Conservation (phyloP, 2,329 filamentous ascomycete species). For the Sordariomycetes sp. region DNA sequence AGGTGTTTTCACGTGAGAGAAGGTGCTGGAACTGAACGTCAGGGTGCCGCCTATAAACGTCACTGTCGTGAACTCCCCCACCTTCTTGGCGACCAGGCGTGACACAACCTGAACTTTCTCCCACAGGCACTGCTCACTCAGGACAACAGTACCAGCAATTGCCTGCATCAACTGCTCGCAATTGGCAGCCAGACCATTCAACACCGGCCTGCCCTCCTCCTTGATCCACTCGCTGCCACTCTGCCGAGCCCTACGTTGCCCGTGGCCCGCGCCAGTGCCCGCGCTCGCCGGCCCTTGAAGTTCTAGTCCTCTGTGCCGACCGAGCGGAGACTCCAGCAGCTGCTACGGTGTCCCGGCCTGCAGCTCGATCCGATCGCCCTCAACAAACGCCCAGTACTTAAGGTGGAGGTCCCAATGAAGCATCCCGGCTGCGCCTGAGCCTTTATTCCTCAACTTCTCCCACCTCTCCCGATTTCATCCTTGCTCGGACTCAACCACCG, state of each 20-base stretch:
- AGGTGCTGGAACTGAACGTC: too few relatives aligned
- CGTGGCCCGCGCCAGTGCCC: neutral
- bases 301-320: too few relatives aligned
- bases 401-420: neutral
- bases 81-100: too few relatives aligned
- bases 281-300: too few relatives aligned
- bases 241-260: neutral
- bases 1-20: too few relatives aligned
- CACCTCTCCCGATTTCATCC: neutral
- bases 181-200: constrained; percentile 1
- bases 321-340: too few relatives aligned
- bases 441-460: neutral
- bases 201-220: neutral
- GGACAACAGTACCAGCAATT: too few relatives aligned
- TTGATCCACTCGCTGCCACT: neutral
- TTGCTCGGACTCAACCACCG: too few relatives aligned
- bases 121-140: too few relatives aligned
- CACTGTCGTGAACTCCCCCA: too few relatives aligned
- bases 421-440: neutral
- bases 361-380: neutral
- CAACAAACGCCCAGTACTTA: neutral
- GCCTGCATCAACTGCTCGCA: constrained; percentile 1
- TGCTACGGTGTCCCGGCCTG: neutral
- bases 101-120: neutral
- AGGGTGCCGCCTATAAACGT: too few relatives aligned